phyloP scores from a whole-genome alignment of 805 yeast genomes.

The Blastobotrys parvus region DNA sequence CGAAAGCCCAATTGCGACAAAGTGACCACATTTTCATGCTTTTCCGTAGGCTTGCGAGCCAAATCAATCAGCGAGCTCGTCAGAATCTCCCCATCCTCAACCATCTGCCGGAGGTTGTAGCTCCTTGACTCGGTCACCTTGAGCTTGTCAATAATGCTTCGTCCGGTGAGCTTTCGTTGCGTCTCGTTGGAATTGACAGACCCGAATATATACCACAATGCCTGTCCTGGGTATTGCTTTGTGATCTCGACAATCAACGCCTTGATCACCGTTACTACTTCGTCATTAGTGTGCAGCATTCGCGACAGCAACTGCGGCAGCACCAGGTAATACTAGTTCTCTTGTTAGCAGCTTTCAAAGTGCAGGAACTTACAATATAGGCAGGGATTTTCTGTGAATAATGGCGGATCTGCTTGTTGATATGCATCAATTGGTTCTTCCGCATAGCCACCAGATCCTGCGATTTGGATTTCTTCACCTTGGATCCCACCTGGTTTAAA shows the following conservation, averaged over 20 bases:
- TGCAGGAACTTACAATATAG: slow-evolving; percentile 9
- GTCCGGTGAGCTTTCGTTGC: slow-evolving; percentile 41
- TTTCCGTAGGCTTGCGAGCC: slow-evolving; percentile 4
- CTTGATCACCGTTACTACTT: slow-evolving; percentile 47
- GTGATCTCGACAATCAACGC: slow-evolving; percentile 52
- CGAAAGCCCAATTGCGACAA: slow-evolving; percentile 30
- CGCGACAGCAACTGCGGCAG: slow-evolving; percentile 81
- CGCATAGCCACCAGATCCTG: background rate
- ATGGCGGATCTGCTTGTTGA: slow-evolving; percentile 1
- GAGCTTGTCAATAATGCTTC: slow-evolving; percentile 30
- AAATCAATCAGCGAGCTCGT: slow-evolving; percentile 1
- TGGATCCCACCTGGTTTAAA: slow-evolving; percentile 3
- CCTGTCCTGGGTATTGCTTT: slow-evolving; percentile 64
- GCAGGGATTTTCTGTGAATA: slow-evolving; percentile 9
- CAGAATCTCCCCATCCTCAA: background rate
- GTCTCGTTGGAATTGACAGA: slow-evolving; percentile 51
- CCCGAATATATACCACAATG: slow-evolving; percentile 77
- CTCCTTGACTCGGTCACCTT: slow-evolving; percentile 15
- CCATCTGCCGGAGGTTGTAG: background rate
- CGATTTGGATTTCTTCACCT: background rate
- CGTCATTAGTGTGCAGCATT: slow-evolving; percentile 51
- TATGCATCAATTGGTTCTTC: background rate
- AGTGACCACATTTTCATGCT: background rate
- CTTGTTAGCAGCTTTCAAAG: background rate
- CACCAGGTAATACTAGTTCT: slow-evolving; percentile 62